A percentile compares a stretch with the other conserved stretches of the same genome.
Conservation (phyloP, 106 monocot genomes). For the Xerophyta viscosa region DNA sequence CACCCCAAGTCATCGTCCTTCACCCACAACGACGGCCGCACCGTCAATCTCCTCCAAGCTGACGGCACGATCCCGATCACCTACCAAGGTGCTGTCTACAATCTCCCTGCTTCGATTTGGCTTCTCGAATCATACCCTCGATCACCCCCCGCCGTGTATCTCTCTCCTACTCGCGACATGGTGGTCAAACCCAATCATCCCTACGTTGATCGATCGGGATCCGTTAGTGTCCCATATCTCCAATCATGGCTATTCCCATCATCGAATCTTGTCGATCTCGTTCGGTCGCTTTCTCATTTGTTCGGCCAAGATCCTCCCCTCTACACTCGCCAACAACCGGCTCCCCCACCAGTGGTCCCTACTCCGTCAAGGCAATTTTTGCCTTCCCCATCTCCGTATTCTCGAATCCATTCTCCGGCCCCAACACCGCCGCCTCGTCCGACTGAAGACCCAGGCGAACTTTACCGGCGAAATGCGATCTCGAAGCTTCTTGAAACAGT, state of each 20-base stretch:
- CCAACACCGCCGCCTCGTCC: constrained; percentile 6
- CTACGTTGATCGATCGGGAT: constrained; percentile 73
- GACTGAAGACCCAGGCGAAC: constrained; percentile 44
- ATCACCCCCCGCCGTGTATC: constrained; percentile 65
- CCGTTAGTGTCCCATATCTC: constrained; percentile 71
- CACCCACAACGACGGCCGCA: constrained; percentile 77
- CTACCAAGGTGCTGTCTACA: constrained; percentile 58
- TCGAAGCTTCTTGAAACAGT: constrained; percentile 51
- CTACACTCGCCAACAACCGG: constrained; percentile 33
- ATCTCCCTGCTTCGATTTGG: constrained; percentile 86
- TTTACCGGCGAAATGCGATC: constrained; percentile 74
- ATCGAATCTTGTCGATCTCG: constrained; percentile 67
- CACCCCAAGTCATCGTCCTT: constrained; percentile 53
- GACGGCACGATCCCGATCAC: constrained; percentile 84
- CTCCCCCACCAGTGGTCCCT: background rate
- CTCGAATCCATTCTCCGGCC: too few species aligned
- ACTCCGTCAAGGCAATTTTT: too few species aligned
- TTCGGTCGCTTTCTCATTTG: constrained; percentile 58
- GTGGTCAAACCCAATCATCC: constrained; percentile 67
- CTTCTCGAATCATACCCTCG: constrained; percentile 78
- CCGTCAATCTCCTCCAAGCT: constrained; percentile 50
- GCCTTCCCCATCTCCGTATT: too few species aligned
- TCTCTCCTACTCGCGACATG: constrained; percentile 68
- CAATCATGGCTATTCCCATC: constrained; percentile 75
- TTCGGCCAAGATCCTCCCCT: constrained; percentile 85